phyloP scores from a whole-genome alignment of 73 alveolate species.

The Urostyla sp. region DNA sequence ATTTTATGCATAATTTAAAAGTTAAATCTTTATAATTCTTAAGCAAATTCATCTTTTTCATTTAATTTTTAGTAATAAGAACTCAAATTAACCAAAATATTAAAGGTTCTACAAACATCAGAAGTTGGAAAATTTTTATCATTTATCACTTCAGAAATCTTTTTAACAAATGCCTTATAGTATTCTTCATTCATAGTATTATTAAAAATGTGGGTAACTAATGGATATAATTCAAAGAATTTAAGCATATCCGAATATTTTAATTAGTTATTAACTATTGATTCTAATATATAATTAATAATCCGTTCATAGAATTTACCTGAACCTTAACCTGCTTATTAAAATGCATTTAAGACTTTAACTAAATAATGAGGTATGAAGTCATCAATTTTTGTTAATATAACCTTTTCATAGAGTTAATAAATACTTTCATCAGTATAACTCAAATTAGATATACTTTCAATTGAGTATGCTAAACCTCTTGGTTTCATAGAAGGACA shows the following conservation, averaged over 20 bases:
- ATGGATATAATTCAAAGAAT: slow-evolving; percentile 55
- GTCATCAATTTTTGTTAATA: slow-evolving; percentile 33
- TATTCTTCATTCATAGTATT: slow-evolving; percentile 43
- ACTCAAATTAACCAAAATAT: slow-evolving; percentile 13
- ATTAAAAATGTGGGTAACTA: slow-evolving; percentile 39
- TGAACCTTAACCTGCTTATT: slow-evolving; percentile 38
- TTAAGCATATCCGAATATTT: slow-evolving; percentile 55
- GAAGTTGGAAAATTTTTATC: slow-evolving; percentile 57
- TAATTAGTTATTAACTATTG: neutral
- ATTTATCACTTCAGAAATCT: slow-evolving; percentile 12
- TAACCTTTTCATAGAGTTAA: slow-evolving; percentile 26
- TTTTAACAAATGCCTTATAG: slow-evolving; percentile 9
- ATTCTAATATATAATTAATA: slow-evolving; percentile 1
- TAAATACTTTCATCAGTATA: slow-evolving; percentile 5
- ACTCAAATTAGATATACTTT: slow-evolving; percentile 21
- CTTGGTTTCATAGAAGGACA: slow-evolving; percentile 62
- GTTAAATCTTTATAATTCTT: slow-evolving; percentile 39
- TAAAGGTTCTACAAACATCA: slow-evolving; percentile 42
- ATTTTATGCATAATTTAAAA: too few species aligned
- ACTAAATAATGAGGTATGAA: slow-evolving; percentile 55
- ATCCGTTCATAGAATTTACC: slow-evolving; percentile 47
- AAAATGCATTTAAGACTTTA: slow-evolving; percentile 14
- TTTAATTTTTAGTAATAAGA: neutral
- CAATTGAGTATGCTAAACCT: slow-evolving; percentile 62
- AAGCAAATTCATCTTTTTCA: neutral